These are phyloP conservation scores for Grifola frondosa DNA, from an alignment of 1,284 basidiomycete genomes.

Conservation along the genomic window DNA sequence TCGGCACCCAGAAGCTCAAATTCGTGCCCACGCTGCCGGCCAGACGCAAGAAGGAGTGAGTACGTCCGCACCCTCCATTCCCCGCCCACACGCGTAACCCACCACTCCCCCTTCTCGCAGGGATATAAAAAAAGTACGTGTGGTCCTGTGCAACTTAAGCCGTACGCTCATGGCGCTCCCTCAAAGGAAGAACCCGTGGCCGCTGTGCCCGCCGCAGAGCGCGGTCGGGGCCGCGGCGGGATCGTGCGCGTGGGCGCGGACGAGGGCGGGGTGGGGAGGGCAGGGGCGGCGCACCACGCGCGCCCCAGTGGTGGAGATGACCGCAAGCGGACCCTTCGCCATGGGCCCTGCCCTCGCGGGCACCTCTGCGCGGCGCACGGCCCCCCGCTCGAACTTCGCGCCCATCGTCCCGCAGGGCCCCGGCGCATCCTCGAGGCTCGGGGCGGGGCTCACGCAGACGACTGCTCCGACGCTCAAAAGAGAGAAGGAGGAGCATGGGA, in stretches of 20 bases:
- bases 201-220: constrained; percentile 30
- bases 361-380: constrained; percentile 47
- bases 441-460: constrained; percentile 47
- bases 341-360: constrained; percentile 75
- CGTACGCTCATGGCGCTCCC: constrained; percentile 3
- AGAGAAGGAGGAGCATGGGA: constrained; percentile 34
- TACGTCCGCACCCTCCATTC: constrained; percentile 20
- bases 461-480: constrained; percentile 45
- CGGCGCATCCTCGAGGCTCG: constrained; percentile 38
- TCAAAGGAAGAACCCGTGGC: constrained; percentile 51
- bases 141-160: constrained; percentile 2
- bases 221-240: constrained; percentile 43
- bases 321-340: constrained; percentile 81
- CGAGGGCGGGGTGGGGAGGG: constrained; percentile 44
- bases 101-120: constrained; percentile 15
- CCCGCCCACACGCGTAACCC: constrained; percentile 9
- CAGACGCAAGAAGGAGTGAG: constrained; percentile 76
- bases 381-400: constrained; percentile 55
- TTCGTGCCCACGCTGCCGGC: constrained; percentile 74
- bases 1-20: constrained; percentile 72
- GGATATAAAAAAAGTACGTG: constrained; percentile 46
- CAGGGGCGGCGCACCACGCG: constrained; percentile 47
- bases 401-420: constrained; percentile 40
- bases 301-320: constrained; percentile 63
- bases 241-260: constrained; percentile 42